Percentiles rank a stretch among this genome's conserved stretches.
These are phyloP conservation scores for Pyrenula aspistea DNA, from an alignment of 495 filamentous ascomycete genomes.

Conservation along the genomic window DNA sequence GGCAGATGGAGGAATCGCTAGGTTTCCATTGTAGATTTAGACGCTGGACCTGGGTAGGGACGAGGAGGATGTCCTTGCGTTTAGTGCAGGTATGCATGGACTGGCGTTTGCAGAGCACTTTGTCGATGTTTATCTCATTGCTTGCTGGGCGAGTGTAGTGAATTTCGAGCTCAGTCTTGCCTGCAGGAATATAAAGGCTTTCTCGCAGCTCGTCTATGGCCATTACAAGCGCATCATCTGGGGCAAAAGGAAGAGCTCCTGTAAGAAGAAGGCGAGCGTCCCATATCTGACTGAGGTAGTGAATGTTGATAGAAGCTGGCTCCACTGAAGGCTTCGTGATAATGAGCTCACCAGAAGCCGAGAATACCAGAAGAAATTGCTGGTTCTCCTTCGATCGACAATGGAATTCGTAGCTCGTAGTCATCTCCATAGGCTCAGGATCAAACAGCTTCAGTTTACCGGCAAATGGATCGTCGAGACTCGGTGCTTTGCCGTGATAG, in stretches of 20 bases:
- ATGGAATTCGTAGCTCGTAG: slow-evolving; percentile 33
- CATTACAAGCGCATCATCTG: not conserved
- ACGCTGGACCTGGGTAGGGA: not conserved
- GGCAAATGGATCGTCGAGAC: not conserved
- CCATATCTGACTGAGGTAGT: slow-evolving; percentile 32
- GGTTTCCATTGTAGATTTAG: not conserved
- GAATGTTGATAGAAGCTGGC: slow-evolving; percentile 23
- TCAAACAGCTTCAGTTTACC: not conserved
- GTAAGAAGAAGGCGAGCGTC: slow-evolving; percentile 25
- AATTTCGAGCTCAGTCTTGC: not conserved
- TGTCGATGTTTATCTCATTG: not conserved
- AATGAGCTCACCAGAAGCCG: slow-evolving; percentile 19
- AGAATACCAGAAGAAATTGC: slow-evolving; percentile 35
- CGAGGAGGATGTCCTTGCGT: not conserved
- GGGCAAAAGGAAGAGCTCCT: not conserved
- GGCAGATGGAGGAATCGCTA: not conserved
- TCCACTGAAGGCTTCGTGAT: slow-evolving; percentile 7
- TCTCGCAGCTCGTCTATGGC: not conserved
- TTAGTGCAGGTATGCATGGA: not conserved
- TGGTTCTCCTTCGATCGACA: slow-evolving; percentile 19
- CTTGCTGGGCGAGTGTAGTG: not conserved
- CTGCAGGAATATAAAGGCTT: not conserved
- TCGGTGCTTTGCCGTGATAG: not conserved
- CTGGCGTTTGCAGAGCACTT: not conserved
- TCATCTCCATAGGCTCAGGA: not conserved